phyloP scores from a whole-genome alignment of 805 yeast species.

The Clavispora vitiphila region DNA sequence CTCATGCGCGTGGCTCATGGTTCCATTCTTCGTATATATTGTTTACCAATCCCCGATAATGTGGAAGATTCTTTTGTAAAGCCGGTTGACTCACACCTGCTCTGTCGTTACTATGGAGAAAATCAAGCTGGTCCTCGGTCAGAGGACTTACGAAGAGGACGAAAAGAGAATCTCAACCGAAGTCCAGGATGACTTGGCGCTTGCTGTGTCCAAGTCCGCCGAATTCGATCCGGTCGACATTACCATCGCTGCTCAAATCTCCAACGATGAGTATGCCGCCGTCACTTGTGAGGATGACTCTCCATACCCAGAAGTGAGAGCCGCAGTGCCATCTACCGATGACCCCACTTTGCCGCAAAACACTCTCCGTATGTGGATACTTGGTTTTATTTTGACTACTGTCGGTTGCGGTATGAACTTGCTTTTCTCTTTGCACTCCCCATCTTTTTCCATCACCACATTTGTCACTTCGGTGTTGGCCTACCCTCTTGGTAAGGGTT shows the following conservation, averaged over 20 bases:
- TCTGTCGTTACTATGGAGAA: slow-evolving; percentile 11
- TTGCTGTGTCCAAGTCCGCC: slow-evolving; percentile 11
- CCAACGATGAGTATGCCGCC: slow-evolving; percentile 15
- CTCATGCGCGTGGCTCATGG: not conserved
- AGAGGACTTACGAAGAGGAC: slow-evolving; percentile 7
- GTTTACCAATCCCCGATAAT: not conserved
- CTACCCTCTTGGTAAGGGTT: slow-evolving; percentile 52
- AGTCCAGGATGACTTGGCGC: slow-evolving; percentile 5
- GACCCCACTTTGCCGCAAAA: slow-evolving; percentile 46
- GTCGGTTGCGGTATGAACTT: slow-evolving; percentile 57
- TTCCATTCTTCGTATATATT: not conserved
- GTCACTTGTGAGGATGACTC: slow-evolving; percentile 17
- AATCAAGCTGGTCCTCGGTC: slow-evolving; percentile 9
- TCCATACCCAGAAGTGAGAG: slow-evolving; percentile 65
- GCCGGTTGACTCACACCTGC: too few species aligned
- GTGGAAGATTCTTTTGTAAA: too few species aligned
- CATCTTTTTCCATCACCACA: slow-evolving; percentile 46
- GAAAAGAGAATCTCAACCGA: slow-evolving; percentile 10
- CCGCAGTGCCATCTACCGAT: slow-evolving; percentile 51
- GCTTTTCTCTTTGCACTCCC: slow-evolving; percentile 54
- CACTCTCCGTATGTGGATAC: slow-evolving; percentile 51
- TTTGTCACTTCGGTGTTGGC: slow-evolving; percentile 56
- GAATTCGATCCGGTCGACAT: slow-evolving; percentile 16
- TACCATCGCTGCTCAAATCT: slow-evolving; percentile 11
- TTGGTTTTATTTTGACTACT: slow-evolving; percentile 46